A percentile compares a stretch with the other conserved stretches of the same genome.
Evolutionary conservation across 176 grass and related monocot species (phyloP).

Genomic region (Eleusine coracana): DNA sequence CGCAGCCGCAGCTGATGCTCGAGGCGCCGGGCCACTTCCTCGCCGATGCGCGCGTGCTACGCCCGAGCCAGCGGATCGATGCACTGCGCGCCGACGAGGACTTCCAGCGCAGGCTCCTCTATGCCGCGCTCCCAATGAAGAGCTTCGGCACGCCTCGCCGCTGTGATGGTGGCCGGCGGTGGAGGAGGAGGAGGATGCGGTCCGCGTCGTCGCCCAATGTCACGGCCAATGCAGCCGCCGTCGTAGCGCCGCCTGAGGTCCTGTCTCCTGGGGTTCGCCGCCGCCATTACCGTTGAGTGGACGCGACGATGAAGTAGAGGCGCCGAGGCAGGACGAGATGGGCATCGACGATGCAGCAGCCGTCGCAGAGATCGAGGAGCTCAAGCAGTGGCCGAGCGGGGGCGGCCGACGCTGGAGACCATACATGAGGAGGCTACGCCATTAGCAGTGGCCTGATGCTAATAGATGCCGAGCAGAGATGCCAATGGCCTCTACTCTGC

Average conservation of each 20-base stretch:
- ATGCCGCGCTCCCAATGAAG: constrained; percentile 87
- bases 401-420: constrained; percentile 69
- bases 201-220: not conserved
- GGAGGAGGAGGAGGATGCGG: not conserved
- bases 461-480: not conserved
- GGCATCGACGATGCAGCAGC: constrained; percentile 42
- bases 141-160: constrained; percentile 50
- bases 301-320: not conserved
- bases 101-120: constrained; percentile 54
- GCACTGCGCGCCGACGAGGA: constrained; percentile 74
- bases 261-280: constrained; percentile 9
- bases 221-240: constrained; percentile 52
- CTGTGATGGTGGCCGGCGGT: constrained; percentile 55
- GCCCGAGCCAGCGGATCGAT: not conserved
- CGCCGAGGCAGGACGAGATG: constrained; percentile 56
- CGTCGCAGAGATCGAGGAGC: constrained; percentile 62
- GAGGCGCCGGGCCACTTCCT: constrained; percentile 85
- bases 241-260: constrained; percentile 28
- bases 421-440: constrained; percentile 70
- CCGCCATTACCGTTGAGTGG: not conserved
- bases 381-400: constrained; percentile 68
- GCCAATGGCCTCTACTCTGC: constrained; percentile 32
- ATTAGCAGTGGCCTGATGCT: constrained; percentile 17
- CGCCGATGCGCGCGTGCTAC: constrained; percentile 54
- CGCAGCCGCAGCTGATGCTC: constrained; percentile 92